phyloP scores from a whole-genome alignment of 2,329 filamentous ascomycete species.

The Dactylellina parvicollis region DNA sequence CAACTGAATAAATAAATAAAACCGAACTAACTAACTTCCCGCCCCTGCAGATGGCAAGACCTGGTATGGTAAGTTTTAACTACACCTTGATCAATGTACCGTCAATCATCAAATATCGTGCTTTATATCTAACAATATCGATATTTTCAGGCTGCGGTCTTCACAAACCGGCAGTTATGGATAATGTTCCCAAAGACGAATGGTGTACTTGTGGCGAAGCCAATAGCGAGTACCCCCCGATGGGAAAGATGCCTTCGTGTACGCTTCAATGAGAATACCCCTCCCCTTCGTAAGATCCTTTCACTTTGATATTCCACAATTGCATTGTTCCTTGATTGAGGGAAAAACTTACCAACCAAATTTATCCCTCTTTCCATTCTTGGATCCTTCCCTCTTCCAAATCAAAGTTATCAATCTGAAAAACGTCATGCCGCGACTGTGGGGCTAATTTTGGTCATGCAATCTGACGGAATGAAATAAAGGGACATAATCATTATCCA shows the following conservation, averaged over 20 bases:
- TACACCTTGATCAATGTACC: background rate
- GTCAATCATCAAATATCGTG: background rate
- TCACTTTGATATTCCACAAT: constrained; percentile 3
- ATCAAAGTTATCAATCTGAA: constrained; percentile 41
- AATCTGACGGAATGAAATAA: background rate
- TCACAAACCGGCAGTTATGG: constrained; percentile 25
- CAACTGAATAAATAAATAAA: background rate
- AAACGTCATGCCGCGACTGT: constrained; percentile 43
- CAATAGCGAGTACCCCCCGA: constrained; percentile 36
- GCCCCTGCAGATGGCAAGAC: constrained; percentile 52
- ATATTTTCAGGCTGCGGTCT: constrained; percentile 32
- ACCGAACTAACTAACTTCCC: constrained; percentile 7
- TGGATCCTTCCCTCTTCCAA: background rate
- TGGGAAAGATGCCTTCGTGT: constrained; percentile 44
- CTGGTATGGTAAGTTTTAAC: constrained; percentile 35
- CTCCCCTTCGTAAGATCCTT: background rate
- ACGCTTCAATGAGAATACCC: constrained; percentile 32
- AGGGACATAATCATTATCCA: background rate
- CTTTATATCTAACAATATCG: background rate
- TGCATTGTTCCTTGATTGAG: background rate
- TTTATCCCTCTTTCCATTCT: background rate
- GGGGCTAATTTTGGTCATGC: constrained; percentile 25
- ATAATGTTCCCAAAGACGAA: constrained; percentile 26
- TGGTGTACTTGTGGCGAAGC: constrained; percentile 44
- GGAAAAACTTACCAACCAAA: background rate